These are phyloP conservation scores for Fusarium phyllophilum DNA, from an alignment of 2,329 filamentous ascomycete species.

Conservation along the genomic window DNA sequence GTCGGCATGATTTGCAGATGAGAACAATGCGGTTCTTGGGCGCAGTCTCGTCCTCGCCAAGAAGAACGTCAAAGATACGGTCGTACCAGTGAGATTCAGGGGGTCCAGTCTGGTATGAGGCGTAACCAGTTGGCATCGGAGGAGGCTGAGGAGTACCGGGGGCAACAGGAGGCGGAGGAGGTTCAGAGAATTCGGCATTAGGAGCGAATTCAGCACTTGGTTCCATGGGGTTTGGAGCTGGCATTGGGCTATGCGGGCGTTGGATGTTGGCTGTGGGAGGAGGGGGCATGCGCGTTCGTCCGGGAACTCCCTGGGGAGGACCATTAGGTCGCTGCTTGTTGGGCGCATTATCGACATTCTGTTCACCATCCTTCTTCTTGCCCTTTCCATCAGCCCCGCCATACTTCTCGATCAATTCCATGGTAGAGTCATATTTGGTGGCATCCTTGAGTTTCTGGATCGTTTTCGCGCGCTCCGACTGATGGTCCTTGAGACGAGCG, in stretches of 20 bases:
- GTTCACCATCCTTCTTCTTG: conserved; percentile 41
- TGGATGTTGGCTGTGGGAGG: conserved; percentile 72
- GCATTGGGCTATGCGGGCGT: conserved; percentile 50
- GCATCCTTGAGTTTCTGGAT: conserved; percentile 95
- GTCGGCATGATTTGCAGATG: conserved; percentile 82
- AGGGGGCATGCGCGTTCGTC: conserved; percentile 63
- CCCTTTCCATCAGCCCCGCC: conserved; percentile 69
- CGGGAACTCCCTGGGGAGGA: conserved; percentile 32
- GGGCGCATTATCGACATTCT: conserved; percentile 18
- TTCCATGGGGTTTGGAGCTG: conserved; percentile 48
- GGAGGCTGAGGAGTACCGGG: conserved; percentile 42
- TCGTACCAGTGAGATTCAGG: conserved; percentile 86
- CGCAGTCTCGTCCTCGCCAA: conserved; percentile 94
- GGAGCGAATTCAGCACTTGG: conserved; percentile 75
- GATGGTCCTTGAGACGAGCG: conserved; percentile 75
- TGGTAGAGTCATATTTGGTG: conserved; percentile 95
- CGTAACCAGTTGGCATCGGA: conserved; percentile 21
- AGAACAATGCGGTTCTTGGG: conserved; percentile 90
- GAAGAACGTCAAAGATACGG: conserved; percentile 86
- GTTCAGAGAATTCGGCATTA: conserved; percentile 62
- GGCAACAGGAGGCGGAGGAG: conserved; percentile 54
- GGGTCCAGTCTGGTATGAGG: conserved; percentile 34
- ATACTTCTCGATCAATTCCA: conserved; percentile 94
- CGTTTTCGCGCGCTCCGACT: conserved; percentile 82
- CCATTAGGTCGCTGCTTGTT: conserved; percentile 26